These are phyloP conservation scores for Cercospora sojina DNA, from an alignment of 2,329 filamentous ascomycete species.

Conservation along the genomic window DNA sequence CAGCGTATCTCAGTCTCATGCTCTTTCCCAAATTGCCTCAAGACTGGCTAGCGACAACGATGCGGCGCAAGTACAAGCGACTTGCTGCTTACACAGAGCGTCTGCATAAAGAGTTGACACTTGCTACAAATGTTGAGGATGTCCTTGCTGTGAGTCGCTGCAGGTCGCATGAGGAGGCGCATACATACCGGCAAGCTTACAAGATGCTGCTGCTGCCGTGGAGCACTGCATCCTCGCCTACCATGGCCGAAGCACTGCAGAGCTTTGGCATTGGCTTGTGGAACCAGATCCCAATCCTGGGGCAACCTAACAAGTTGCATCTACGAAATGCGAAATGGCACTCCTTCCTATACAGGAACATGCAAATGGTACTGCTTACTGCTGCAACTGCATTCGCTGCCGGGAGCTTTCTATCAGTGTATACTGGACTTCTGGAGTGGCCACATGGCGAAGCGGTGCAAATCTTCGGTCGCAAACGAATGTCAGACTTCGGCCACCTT, in stretches of 20 bases:
- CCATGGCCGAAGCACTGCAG: constrained; percentile 15
- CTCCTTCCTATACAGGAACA: constrained; percentile 24
- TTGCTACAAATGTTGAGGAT: constrained; percentile 32
- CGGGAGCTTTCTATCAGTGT: constrained; percentile 27
- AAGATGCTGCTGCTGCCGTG: constrained; percentile 31
- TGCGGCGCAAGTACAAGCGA: constrained; percentile 50
- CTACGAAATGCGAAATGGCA: constrained; percentile 19
- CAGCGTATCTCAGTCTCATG: constrained; percentile 78
- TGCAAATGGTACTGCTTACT: constrained; percentile 26
- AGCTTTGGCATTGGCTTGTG: constrained; percentile 21
- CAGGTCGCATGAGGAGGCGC: constrained; percentile 9
- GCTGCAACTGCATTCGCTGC: constrained; percentile 23
- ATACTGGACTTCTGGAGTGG: constrained; percentile 32
- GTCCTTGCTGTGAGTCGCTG: neutral
- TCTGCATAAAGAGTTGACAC: constrained; percentile 31
- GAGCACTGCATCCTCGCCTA: constrained; percentile 14
- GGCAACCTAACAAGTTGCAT: constrained; percentile 15
- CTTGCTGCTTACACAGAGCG: constrained; percentile 42
- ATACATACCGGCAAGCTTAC: constrained; percentile 2
- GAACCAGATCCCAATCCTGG: constrained; percentile 29
- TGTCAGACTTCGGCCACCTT: constrained; percentile 38
- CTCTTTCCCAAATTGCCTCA: constrained; percentile 61
- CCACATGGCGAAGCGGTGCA: constrained; percentile 37
- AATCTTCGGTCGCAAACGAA: constrained; percentile 37
- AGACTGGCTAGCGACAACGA: constrained; percentile 60